A percentile compares a stretch with the other conserved stretches of the same genome.
phyloP scores from a whole-genome alignment of 2,329 filamentous ascomycete genomes.

The Xylogone sp. region DNA sequence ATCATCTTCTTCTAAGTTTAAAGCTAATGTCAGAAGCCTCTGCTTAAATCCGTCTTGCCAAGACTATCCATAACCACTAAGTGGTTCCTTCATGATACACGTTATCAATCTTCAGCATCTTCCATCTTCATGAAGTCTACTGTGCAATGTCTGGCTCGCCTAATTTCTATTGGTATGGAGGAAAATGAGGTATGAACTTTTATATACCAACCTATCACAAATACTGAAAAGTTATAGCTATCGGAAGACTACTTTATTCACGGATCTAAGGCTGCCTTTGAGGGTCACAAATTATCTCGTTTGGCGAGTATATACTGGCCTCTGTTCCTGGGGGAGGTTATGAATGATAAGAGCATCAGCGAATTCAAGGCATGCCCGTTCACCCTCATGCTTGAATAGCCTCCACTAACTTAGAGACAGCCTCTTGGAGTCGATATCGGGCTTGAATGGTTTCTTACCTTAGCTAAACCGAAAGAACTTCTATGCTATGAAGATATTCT shows the following conservation, averaged over 20 bases:
- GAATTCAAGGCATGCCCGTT: conserved; percentile 29
- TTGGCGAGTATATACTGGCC: conserved; percentile 41
- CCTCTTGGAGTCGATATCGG: conserved; percentile 34
- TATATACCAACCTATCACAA: conserved; percentile 12
- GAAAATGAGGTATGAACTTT: neutral
- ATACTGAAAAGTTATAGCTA: conserved; percentile 36
- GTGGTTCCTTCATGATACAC: neutral
- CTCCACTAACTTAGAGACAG: conserved; percentile 24
- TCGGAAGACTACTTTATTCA: conserved; percentile 8
- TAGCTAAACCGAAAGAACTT: conserved; percentile 45
- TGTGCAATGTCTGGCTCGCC: neutral
- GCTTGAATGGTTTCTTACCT: conserved; percentile 49
- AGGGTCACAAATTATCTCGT: conserved; percentile 41
- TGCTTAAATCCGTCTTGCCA: neutral
- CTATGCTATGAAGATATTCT: conserved; percentile 47
- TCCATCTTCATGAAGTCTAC: neutral
- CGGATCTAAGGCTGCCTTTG: conserved; percentile 23
- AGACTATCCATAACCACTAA: neutral
- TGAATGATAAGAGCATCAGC: conserved; percentile 40
- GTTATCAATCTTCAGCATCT: neutral
- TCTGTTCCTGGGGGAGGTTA: conserved; percentile 48
- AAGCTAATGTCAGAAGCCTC: neutral
- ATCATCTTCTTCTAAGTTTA: neutral
- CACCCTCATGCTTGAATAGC: neutral
- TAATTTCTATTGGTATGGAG: neutral